Percentiles rank a stretch among this genome's conserved stretches.
phyloP scores from a whole-genome alignment of 345 rosid species.

The Arabis alpina region DNA sequence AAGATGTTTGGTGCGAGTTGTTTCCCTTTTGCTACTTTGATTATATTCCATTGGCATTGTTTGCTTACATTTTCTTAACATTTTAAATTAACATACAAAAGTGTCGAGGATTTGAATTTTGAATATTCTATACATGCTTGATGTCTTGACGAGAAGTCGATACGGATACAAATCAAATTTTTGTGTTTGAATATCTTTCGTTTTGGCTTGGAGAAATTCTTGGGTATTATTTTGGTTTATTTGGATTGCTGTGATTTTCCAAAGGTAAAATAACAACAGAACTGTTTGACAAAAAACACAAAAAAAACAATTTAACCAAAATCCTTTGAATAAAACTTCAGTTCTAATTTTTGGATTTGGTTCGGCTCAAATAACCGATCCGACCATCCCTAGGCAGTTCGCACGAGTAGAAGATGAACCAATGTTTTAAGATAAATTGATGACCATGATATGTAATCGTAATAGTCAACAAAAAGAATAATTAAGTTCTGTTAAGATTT shows the following conservation, averaged over 20 bases:
- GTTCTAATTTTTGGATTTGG: not conserved
- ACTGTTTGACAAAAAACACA: not conserved
- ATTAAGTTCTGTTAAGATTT: no score
- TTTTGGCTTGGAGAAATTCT: not conserved
- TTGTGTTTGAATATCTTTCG: not conserved
- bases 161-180: not conserved
- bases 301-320: not conserved
- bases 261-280: not conserved
- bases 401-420: no score
- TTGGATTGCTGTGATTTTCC: not conserved
- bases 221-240: not conserved
- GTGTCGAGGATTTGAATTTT: slow-evolving; percentile 16
- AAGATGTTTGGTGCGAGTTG: slow-evolving; percentile 22
- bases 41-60: slow-evolving; percentile 13
- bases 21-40: slow-evolving; percentile 30
- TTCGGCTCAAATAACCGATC: not conserved
- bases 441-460: no score
- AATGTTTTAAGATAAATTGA: no score
- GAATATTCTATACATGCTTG: slow-evolving; percentile 1
- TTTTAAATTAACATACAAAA: not conserved
- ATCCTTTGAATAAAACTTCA: not conserved
- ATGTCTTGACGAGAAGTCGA: not conserved
- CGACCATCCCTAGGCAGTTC: no score
- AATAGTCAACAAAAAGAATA: no score
- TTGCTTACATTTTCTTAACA: slow-evolving; percentile 29